Evolutionary conservation across 176 grass and related monocot species (phyloP).

Genomic region (Ampelocalamus luodianensis): DNA sequence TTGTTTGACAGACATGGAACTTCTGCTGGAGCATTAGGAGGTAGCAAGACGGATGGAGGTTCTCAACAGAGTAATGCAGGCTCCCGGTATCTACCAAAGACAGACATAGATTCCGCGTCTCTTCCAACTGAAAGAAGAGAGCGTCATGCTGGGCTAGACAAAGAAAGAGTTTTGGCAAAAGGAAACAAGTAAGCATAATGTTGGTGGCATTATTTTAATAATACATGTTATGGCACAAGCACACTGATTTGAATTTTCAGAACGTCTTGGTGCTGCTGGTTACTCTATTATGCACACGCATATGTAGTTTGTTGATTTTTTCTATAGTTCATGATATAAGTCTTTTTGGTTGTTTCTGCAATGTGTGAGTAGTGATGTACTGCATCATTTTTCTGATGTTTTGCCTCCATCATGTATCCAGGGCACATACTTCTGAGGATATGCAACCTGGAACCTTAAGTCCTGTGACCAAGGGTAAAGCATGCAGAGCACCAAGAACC

Average conservation of each 20-base stretch:
- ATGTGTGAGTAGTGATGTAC: background rate
- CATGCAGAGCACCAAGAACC: constrained; percentile 64
- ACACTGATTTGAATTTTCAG: constrained; percentile 8
- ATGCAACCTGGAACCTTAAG: constrained; percentile 55
- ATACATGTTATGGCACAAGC: constrained; percentile 21
- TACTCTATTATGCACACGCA: background rate
- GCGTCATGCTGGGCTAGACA: constrained; percentile 61
- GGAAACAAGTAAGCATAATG: constrained; percentile 72
- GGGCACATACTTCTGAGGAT: constrained; percentile 62
- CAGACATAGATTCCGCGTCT: constrained; percentile 51
- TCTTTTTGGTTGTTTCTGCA: background rate
- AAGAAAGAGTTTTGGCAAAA: constrained; percentile 64
- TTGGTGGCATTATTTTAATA: constrained; percentile 24
- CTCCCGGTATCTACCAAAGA: constrained; percentile 53
- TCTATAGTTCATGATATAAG: background rate
- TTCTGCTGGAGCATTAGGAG: constrained; percentile 56
- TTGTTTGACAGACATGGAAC: constrained; percentile 61
- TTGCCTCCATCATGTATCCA: constrained; percentile 20
- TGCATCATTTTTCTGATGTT: constrained; percentile 33
- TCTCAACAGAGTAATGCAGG: constrained; percentile 53
- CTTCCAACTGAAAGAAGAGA: constrained; percentile 71
- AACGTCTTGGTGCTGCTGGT: constrained; percentile 7
- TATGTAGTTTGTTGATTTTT: background rate
- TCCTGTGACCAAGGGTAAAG: constrained; percentile 69
- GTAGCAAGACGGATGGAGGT: constrained; percentile 65